A percentile compares a stretch with the other conserved stretches of the same genome.
Evolutionary conservation across 2,329 filamentous ascomycete species (phyloP).

Genomic region (Ramichloridium luteum): DNA sequence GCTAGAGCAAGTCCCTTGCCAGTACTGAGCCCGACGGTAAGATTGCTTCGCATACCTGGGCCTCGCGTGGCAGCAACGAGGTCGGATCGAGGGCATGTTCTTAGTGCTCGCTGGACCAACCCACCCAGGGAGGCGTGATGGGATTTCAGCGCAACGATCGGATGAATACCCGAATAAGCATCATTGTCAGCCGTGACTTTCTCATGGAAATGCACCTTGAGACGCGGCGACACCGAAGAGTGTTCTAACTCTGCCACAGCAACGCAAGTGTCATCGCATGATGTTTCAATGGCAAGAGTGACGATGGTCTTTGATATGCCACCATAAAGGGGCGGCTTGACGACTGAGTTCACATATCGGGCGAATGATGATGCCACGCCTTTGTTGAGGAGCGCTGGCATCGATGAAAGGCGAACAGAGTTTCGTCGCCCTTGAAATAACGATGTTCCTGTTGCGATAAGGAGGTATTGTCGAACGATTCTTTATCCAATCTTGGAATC

Average conservation of each 20-base stretch:
- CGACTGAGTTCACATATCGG: conserved; percentile 1
- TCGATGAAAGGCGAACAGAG: no score
- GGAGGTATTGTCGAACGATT: neutral
- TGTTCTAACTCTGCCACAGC: conserved; percentile 46
- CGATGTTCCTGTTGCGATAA: neutral
- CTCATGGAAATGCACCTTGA: conserved; percentile 53
- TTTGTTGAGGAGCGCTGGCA: conserved; percentile 1
- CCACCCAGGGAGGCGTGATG: conserved; percentile 60
- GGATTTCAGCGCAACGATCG: conserved; percentile 58
- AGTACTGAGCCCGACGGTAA: conserved; percentile 65
- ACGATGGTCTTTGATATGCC: no score
- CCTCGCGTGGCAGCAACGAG: conserved; percentile 84
- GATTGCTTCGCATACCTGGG: conserved; percentile 72
- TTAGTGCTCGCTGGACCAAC: conserved; percentile 50
- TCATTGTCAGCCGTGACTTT: conserved; percentile 73
- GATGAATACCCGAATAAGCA: conserved; percentile 65
- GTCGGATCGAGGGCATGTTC: conserved; percentile 44
- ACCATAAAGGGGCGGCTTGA: no score
- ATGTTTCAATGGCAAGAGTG: conserved; percentile 66
- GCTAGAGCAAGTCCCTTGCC: conserved; percentile 80
- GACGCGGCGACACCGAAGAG: conserved; percentile 2
- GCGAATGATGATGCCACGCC: neutral
- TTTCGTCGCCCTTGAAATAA: no score
- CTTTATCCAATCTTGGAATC: no score
- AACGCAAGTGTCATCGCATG: conserved; percentile 88